Conservation (phyloP, 202 grass and related monocot species). For the Zizania palustris region DNA sequence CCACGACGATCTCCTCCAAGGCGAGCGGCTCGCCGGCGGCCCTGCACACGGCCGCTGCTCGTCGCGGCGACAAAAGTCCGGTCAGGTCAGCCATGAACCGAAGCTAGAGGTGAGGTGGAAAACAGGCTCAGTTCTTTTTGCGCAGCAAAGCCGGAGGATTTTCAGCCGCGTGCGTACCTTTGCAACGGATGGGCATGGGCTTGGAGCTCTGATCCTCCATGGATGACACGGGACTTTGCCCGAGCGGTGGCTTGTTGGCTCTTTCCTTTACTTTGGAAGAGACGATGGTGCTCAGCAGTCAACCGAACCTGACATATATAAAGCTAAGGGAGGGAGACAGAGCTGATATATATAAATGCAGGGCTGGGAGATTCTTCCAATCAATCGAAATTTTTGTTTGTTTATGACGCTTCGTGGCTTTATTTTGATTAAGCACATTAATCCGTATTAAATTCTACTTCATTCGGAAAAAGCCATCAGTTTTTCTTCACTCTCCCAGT, state of each 20-base stretch:
- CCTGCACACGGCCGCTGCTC: conserved; percentile 83
- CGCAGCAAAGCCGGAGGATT: not conserved
- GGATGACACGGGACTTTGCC: conserved; percentile 2
- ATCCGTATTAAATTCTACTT: too few species aligned
- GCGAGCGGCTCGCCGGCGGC: conserved; percentile 62
- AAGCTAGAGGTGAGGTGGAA: not conserved
- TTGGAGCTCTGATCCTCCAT: conserved; percentile 48
- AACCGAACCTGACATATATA: not conserved
- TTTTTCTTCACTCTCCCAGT: too few species aligned
- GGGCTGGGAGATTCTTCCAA: not conserved
- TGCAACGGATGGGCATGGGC: conserved; percentile 89
- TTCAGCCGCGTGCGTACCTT: conserved; percentile 44
- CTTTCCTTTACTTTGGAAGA: not conserved
- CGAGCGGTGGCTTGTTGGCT: not conserved
- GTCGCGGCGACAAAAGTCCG: not conserved
- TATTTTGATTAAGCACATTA: too few species aligned
- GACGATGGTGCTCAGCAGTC: not conserved
- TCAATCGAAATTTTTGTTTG: not conserved
- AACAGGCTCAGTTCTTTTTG: too few species aligned
- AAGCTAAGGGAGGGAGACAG: not conserved
- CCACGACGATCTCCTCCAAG: conserved; percentile 83
- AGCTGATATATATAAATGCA: too few species aligned
- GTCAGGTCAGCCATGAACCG: not conserved
- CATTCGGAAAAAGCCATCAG: too few species aligned
- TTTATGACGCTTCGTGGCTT: too few species aligned